Percentiles rank a stretch among this genome's conserved stretches.
Conservation (phyloP, 805 yeast species). For the Cyberlindnera petersonii region DNA sequence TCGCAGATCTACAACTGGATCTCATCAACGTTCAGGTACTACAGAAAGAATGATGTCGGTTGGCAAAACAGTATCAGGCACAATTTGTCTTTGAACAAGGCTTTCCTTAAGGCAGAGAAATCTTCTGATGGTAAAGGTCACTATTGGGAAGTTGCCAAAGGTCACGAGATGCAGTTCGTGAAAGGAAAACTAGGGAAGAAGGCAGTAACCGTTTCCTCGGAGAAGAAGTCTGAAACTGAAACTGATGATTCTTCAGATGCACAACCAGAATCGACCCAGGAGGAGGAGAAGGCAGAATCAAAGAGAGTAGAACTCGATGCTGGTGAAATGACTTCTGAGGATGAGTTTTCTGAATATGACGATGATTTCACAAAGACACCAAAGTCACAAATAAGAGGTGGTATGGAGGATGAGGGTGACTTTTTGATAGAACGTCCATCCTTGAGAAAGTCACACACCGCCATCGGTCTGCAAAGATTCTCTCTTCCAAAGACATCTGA, state of each 20-base stretch:
- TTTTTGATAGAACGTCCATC: constrained; percentile 14
- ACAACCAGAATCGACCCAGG: constrained; percentile 1
- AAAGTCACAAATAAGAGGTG: constrained; percentile 23
- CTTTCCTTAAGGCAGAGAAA: constrained; percentile 85
- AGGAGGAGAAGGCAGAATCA: too few relatives aligned
- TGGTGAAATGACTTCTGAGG: constrained; percentile 16
- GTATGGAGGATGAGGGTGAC: constrained; percentile 11
- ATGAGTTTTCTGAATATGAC: constrained; percentile 12
- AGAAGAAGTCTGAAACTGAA: constrained; percentile 2
- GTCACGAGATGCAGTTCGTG: constrained; percentile 75
- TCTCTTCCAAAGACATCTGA: constrained; percentile 11
- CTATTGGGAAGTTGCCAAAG: constrained; percentile 88
- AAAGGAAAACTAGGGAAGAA: constrained; percentile 52
- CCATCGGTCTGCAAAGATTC: constrained; percentile 27
- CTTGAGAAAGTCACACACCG: constrained; percentile 27
- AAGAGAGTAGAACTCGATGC: constrained; percentile 7
- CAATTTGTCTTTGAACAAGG: constrained; percentile 87
- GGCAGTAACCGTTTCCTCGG: constrained; percentile 2
- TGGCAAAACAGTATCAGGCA: constrained; percentile 99
- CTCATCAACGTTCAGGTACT: constrained; percentile 76
- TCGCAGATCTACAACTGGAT: constrained; percentile 93
- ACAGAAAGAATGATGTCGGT: constrained; percentile 81
- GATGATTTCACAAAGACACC: constrained; percentile 23
- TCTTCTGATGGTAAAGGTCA: constrained; percentile 85
- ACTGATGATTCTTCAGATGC: constrained; percentile 6